phyloP scores from a whole-genome alignment of 768 basidiomycete species.

The Lyophyllum atratum region DNA sequence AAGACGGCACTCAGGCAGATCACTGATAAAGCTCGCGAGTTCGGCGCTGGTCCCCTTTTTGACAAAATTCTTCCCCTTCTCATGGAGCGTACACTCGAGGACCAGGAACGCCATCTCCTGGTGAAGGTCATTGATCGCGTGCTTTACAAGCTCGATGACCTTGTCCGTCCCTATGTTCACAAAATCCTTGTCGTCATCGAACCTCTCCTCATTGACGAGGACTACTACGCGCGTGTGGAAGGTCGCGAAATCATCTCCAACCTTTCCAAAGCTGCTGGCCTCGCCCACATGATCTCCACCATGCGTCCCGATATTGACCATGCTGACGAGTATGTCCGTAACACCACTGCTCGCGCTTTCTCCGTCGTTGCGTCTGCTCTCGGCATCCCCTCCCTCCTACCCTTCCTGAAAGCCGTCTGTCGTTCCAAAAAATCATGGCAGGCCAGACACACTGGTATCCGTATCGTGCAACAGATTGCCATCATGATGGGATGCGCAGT shows the following conservation, averaged over 20 bases:
- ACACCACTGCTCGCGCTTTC: conserved; percentile 98
- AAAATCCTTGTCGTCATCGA: conserved; percentile 99
- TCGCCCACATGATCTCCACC: conserved; percentile 99
- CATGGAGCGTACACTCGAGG: conserved; percentile 97
- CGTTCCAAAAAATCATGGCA: conserved; percentile 99
- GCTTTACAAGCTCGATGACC: conserved; percentile 97
- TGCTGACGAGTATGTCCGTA: conserved; percentile 98
- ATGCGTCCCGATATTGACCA: conserved; percentile 99
- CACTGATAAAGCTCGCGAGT: conserved; percentile 98
- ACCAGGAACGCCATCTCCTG: conserved; percentile 96
- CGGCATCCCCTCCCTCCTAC: conserved; percentile 95
- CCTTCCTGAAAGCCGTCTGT: conserved; percentile 98
- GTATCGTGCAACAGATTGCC: conserved; percentile 98
- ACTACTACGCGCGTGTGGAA: conserved; percentile 95
- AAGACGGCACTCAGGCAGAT: conserved; percentile 98
- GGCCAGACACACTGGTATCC: conserved; percentile 98
- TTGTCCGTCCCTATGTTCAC: conserved; percentile 98
- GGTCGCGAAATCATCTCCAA: conserved; percentile 99
- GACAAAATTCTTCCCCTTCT: conserved; percentile 98
- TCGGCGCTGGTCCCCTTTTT: conserved; percentile 96
- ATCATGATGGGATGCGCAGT: conserved; percentile 99
- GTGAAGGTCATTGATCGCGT: conserved; percentile 99
- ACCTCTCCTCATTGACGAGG: conserved; percentile 97
- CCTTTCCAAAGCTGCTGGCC: conserved; percentile 96
- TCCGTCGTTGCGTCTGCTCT: conserved; percentile 98